Conservation (phyloP, 1,284 basidiomycete species). For the Leccinum angustisporum region DNA sequence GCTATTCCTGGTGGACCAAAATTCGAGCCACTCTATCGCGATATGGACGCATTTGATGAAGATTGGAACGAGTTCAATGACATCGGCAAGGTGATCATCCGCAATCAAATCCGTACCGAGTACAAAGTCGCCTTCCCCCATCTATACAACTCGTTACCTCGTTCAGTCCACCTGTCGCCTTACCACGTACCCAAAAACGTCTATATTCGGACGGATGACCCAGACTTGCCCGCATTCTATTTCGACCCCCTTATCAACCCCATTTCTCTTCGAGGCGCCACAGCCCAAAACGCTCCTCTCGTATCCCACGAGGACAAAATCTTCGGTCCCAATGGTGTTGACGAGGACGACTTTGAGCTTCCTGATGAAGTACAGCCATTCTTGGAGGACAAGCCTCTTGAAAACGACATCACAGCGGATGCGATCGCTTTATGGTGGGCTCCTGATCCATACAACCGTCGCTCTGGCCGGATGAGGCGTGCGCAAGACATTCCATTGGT, state of each 20-base stretch:
- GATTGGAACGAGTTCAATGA: constrained; percentile 99
- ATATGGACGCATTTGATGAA: constrained; percentile 92
- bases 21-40: constrained; percentile 92
- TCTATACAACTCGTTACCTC: constrained; percentile 97
- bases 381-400: constrained; percentile 77
- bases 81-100: constrained; percentile 99
- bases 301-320: constrained; percentile 89
- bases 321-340: constrained; percentile 79
- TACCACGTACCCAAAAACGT: constrained; percentile 98
- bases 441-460: constrained; percentile 91
- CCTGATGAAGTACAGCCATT: constrained; percentile 85
- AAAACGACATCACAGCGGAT: constrained; percentile 93
- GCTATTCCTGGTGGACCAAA: constrained; percentile 99
- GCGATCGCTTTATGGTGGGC: constrained; percentile 99
- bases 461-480: constrained; percentile 90
- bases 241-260: constrained; percentile 99
- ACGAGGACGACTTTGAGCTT: constrained; percentile 85
- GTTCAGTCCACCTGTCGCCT: constrained; percentile 88
- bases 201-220: constrained; percentile 98
- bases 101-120: constrained; percentile 97
- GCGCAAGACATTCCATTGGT: constrained; percentile 96
- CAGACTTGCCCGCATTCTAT: constrained; percentile 99
- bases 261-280: constrained; percentile 84
- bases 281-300: constrained; percentile 79
- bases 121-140: constrained; percentile 99